Evolutionary conservation across 2,329 filamentous ascomycete species (phyloP), one percentile per base, ranked within the genome.

Genomic region (Nemania sp.): DNA sequence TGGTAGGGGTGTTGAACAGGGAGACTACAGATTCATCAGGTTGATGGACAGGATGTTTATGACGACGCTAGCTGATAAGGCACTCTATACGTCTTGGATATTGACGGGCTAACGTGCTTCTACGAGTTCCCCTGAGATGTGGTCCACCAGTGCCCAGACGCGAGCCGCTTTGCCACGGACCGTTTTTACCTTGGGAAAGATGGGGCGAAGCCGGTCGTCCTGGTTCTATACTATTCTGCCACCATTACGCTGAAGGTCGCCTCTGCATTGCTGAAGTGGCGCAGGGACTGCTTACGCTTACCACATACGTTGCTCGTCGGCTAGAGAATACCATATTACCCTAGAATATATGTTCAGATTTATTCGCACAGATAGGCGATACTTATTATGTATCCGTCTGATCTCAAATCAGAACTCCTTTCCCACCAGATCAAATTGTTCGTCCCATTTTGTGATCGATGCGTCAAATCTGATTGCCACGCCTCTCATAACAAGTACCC

Each of bases 151-250:
- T 3, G 41, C 38, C 43, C 55, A 41, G 4, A 65, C 26, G 29
- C 49, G n/a, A 11, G 20, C 24, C 1, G 59, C 57, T 1, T 55
- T 57, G 2, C 60, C 62, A 1, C 68, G 59, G 20, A 75, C 63
- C 13, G n/a, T n/a, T n/a, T 66, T 60, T 1, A 20, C 45, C 56
- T 71, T 74, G 61, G 79, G 72, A 80, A 82, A 54, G 71, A 74
- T 4, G 72, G 72, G n/a, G 60, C 67, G 1, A 74, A 27, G 3
- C 69, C 71, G 5, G 66, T 65, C 2, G 71, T 65, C 1, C 73
- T 71, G 1, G 41, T 26, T 26, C 62, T 54, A 32, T 75, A 72
- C 8, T 65, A 52, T 41, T 70, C 64, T 3, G 64, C 29, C 5
- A 65, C 55, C 13, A 63, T 45, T 0, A 72, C 74, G 5, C 52